Evolutionary conservation across 257 asterid species (phyloP).

Genomic region (Solanum dulcamara): DNA sequence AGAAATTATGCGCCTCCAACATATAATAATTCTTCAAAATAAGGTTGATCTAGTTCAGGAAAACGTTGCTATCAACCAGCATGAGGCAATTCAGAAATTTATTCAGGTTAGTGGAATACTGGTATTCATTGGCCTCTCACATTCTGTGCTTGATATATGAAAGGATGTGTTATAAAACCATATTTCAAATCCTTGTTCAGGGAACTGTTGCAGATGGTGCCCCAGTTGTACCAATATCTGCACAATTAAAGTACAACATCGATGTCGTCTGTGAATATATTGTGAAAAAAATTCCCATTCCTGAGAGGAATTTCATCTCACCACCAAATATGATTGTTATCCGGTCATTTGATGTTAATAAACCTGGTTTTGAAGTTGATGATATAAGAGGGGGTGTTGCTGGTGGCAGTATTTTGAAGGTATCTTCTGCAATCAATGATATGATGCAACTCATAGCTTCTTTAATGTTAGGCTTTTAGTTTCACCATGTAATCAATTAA

Average conservation of each 20-base stretch:
- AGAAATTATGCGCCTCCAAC: conserved; percentile 90
- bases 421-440: conserved; percentile 8
- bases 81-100: conserved; percentile 86
- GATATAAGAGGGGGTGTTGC: conserved; percentile 97
- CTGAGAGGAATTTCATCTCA: conserved; percentile 70
- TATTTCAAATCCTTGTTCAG: conserved; percentile 20
- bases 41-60: conserved; percentile 97
- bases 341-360: conserved; percentile 92
- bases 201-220: conserved; percentile 95
- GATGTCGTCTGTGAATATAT: conserved; percentile 88
- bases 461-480: not conserved
- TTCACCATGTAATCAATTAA: not conserved
- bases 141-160: too few relatives aligned
- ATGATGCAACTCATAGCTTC: not conserved
- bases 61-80: conserved; percentile 91
- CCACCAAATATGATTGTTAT: conserved; percentile 97
- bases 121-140: not conserved
- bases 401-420: conserved; percentile 98
- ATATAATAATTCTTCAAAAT: conserved; percentile 91
- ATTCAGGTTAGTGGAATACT: conserved; percentile 42
- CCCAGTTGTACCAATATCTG: conserved; percentile 94
- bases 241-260: conserved; percentile 89
- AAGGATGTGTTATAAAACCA: not conserved
- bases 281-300: conserved; percentile 82
- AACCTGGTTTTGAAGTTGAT: conserved; percentile 97